Evolutionary conservation across 495 filamentous ascomycete genomes (phyloP).

Genomic region (Aspergillus taichungensis): DNA sequence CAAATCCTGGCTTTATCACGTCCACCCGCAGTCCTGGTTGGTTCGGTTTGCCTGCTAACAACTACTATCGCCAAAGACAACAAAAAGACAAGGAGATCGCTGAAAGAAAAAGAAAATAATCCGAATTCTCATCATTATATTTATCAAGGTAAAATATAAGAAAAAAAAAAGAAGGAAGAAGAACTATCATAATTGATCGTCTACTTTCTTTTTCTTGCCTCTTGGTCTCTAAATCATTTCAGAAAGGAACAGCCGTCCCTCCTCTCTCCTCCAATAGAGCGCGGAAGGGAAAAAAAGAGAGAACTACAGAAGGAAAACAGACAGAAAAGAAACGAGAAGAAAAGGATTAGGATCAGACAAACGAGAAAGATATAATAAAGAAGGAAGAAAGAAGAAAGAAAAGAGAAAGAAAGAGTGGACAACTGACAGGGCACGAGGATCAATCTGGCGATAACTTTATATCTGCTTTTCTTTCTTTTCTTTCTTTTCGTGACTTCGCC

Average conservation of each 20-base stretch:
- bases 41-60: conserved; percentile 16
- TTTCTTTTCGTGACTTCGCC: conserved; percentile 6
- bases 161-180: conserved; percentile 2
- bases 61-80: conserved; percentile 24
- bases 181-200: not conserved
- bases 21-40: conserved; percentile 10
- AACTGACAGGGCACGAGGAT: not conserved
- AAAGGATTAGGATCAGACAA: too few species aligned
- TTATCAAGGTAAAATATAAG: conserved; percentile 2
- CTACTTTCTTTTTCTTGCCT: too few species aligned
- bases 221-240: not conserved
- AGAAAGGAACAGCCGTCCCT: not conserved
- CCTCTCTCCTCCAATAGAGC: too few species aligned
- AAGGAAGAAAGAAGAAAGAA: not conserved
- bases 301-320: not conserved
- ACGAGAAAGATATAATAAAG: not conserved
- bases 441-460: conserved; percentile 6
- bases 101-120: conserved; percentile 12
- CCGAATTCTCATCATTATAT: not conserved
- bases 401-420: not conserved
- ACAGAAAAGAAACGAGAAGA: not conserved
- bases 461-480: conserved; percentile 10
- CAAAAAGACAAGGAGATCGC: conserved; percentile 11
- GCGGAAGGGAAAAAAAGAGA: too few species aligned
- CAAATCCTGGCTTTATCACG: conserved; percentile 16